Conservation (phyloP, 2,329 filamentous ascomycete genomes). For the Pyrenochaeta sp. region DNA sequence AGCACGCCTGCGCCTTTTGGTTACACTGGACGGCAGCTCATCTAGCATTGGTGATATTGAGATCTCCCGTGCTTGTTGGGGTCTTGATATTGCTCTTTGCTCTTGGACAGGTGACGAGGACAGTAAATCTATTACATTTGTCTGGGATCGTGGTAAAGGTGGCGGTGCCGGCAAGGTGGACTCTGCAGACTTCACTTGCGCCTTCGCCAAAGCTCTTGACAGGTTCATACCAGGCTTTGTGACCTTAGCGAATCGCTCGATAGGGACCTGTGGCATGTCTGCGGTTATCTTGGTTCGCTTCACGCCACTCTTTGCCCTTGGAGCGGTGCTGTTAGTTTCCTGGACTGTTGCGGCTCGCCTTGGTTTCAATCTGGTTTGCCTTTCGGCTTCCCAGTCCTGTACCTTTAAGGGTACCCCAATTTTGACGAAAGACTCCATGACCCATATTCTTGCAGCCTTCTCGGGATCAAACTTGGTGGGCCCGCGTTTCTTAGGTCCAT, state of each 20-base stretch:
- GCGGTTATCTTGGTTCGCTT: conserved; percentile 31
- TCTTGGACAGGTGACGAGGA: conserved; percentile 38
- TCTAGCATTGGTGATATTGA: conserved; percentile 27
- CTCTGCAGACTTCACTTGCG: conserved; percentile 12
- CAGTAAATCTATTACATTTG: conserved; percentile 34
- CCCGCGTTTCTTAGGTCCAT: conserved; percentile 55
- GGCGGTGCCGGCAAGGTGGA: conserved; percentile 1
- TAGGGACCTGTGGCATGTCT: conserved; percentile 29
- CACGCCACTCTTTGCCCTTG: conserved; percentile 29
- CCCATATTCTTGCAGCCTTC: conserved; percentile 72
- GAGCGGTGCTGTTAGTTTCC: conserved; percentile 23
- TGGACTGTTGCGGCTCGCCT: conserved; percentile 32
- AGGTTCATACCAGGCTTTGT: conserved; percentile 43
- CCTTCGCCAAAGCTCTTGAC: conserved; percentile 29
- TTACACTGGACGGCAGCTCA: conserved; percentile 40
- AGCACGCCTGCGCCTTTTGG: conserved; percentile 37
- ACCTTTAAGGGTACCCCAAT: conserved; percentile 72
- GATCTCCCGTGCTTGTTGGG: conserved; percentile 14
- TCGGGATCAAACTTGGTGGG: conserved; percentile 69
- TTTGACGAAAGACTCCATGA: conserved; percentile 70
- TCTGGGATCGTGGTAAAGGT: conserved; percentile 1
- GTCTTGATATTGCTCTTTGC: neutral
- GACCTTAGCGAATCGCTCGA: conserved; percentile 44
- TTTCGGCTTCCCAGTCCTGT: conserved; percentile 67
- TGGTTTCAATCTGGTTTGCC: conserved; percentile 31